phyloP scores from a whole-genome alignment of 352 stramenopile species.

The Aphanomyces stellatus region DNA sequence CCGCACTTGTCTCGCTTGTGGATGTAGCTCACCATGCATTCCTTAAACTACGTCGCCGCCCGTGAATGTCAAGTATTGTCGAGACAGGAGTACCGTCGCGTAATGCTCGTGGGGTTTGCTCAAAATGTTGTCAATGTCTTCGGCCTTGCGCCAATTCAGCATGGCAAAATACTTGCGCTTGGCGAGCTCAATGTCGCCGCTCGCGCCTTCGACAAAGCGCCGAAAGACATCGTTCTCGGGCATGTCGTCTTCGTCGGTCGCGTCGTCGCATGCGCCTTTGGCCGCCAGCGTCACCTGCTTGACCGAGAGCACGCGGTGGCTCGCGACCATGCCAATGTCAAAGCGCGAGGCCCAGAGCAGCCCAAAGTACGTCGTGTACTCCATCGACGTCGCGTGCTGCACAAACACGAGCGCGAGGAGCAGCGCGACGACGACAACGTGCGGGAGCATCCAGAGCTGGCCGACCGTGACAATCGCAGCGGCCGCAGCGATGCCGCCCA shows the following conservation, averaged over 20 bases:
- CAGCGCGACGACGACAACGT: background rate
- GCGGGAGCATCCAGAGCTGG: background rate
- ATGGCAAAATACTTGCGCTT: conserved; percentile 52
- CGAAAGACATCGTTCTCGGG: conserved; percentile 36
- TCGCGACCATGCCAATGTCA: background rate
- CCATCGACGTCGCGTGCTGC: background rate
- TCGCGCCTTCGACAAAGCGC: conserved; percentile 57
- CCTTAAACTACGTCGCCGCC: conserved; percentile 37
- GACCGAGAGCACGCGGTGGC: background rate
- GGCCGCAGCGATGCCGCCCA: background rate
- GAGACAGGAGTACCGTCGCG: conserved; percentile 17
- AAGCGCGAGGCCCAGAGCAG: background rate
- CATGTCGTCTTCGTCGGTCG: conserved; percentile 28
- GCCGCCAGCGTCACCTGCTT: background rate
- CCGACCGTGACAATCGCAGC: background rate
- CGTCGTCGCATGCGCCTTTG: conserved; percentile 10
- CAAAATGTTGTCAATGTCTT: conserved; percentile 63
- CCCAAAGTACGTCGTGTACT: background rate
- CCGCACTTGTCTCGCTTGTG: conserved; percentile 63
- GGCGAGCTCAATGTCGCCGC: conserved; percentile 56
- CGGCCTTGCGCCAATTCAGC: conserved; percentile 55
- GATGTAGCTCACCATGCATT: conserved; percentile 43
- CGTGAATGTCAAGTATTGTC: background rate
- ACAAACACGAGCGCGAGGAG: background rate
- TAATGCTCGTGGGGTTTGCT: conserved; percentile 45